A percentile compares a stretch with the other conserved stretches of the same genome.
phyloP scores from a whole-genome alignment of 305 asterid species.

The Solanum hybrid region DNA sequence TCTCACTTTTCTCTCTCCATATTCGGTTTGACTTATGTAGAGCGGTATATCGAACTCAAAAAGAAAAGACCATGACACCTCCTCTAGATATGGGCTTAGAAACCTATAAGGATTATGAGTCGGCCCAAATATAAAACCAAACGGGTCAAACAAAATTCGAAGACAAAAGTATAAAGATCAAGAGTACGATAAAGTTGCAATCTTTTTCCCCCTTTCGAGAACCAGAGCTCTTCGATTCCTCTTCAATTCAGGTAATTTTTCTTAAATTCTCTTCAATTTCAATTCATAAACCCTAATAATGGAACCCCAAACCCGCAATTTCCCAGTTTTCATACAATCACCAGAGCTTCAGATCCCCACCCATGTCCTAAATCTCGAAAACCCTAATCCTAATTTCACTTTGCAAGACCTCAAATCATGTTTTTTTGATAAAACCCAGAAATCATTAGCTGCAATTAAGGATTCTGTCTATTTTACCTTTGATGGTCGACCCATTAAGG shows the following conservation, averaged over 20 bases:
- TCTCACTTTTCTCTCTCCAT: background rate
- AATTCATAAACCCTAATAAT: background rate
- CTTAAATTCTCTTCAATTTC: background rate
- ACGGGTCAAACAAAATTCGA: background rate
- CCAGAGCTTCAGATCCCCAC: conserved; percentile 46
- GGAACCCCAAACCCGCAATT: conserved; percentile 6
- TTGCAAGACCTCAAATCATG: conserved; percentile 45
- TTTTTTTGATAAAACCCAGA: conserved; percentile 3
- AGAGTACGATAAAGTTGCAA: accelerated
- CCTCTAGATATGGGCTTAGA: background rate
- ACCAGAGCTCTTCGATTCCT: background rate
- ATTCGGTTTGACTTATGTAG: background rate
- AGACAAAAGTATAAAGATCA: background rate
- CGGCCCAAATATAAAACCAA: background rate
- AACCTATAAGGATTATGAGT: background rate
- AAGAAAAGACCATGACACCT: background rate
- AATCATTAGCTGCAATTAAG: background rate
- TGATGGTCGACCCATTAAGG: conserved; percentile 48
- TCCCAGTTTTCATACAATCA: conserved; percentile 56
- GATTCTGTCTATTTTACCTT: conserved; percentile 45
- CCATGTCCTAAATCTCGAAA: conserved; percentile 32
- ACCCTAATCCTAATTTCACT: conserved; percentile 52
- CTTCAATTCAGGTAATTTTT: background rate
- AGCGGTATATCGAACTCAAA: background rate
- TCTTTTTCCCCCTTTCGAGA: background rate